These are phyloP conservation scores for Nyssa sinensis DNA, from an alignment of 148 eudicot species.

Conservation along the genomic window DNA sequence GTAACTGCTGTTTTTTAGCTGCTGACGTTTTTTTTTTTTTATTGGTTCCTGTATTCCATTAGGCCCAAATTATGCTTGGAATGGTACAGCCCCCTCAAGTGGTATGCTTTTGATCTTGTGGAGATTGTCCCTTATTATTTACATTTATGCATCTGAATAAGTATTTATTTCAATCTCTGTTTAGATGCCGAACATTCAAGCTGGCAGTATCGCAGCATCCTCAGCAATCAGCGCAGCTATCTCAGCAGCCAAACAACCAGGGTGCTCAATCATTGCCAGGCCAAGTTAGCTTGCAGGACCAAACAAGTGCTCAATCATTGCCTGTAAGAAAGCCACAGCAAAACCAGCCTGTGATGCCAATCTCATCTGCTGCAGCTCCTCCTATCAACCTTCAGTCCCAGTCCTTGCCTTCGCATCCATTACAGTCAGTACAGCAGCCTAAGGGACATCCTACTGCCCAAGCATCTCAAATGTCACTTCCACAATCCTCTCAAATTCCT, in stretches of 20 bases:
- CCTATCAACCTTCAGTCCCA: slow-evolving; percentile 48
- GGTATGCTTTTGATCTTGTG: slow-evolving; percentile 36
- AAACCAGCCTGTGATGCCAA: slow-evolving; percentile 41
- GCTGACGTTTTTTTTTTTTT: slow-evolving; percentile 3
- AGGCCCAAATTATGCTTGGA: slow-evolving; percentile 99
- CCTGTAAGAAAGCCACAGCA: slow-evolving; percentile 56
- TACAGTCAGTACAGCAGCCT: slow-evolving; percentile 44
- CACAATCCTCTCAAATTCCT: slow-evolving; percentile 61
- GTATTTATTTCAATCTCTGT: slow-evolving; percentile 7
- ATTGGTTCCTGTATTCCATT: slow-evolving; percentile 17
- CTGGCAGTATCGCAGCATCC: slow-evolving; percentile 44
- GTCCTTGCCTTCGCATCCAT: slow-evolving; percentile 43
- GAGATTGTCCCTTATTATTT: not conserved
- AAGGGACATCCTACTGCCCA: slow-evolving; percentile 47
- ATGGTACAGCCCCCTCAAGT: slow-evolving; percentile 80
- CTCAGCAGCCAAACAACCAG: slow-evolving; percentile 49
- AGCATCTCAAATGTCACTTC: slow-evolving; percentile 41
- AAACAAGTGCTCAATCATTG: slow-evolving; percentile 32
- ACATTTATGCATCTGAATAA: not conserved
- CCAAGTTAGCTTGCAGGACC: no score
- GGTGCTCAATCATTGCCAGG: slow-evolving; percentile 42
- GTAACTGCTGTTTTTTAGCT: not conserved
- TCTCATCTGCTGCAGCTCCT: slow-evolving; percentile 41
- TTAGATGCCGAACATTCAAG: slow-evolving; percentile 55
- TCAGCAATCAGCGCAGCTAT: slow-evolving; percentile 37